These are phyloP conservation scores for Cystobasidiaceae sp. DNA, from an alignment of 1,284 basidiomycete species.

Conservation along the genomic window DNA sequence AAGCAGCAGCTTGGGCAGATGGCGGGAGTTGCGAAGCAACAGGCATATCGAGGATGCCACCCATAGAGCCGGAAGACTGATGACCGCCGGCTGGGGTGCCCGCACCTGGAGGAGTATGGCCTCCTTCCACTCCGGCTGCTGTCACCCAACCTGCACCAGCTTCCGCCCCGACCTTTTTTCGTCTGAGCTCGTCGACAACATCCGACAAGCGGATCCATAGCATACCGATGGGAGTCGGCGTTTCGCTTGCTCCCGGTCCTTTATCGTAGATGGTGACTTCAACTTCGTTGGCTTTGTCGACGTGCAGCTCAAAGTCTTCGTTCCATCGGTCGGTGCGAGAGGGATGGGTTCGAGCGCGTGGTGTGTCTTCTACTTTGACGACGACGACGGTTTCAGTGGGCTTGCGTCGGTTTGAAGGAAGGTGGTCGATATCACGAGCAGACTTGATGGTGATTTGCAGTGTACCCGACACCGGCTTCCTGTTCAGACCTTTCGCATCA, in stretches of 20 bases:
- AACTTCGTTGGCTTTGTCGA: slow-evolving; percentile 98
- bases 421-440: slow-evolving; percentile 92
- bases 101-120: slow-evolving; percentile 31
- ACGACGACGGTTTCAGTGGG: slow-evolving; percentile 82
- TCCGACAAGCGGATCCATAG: slow-evolving; percentile 95
- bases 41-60: slow-evolving; percentile 21
- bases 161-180: slow-evolving; percentile 84
- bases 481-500: slow-evolving; percentile 81
- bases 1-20: neutral
- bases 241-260: slow-evolving; percentile 56
- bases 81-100: slow-evolving; percentile 37
- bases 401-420: slow-evolving; percentile 62
- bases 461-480: slow-evolving; percentile 90
- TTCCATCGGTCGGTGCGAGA: slow-evolving; percentile 94
- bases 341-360: slow-evolving; percentile 84
- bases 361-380: slow-evolving; percentile 93
- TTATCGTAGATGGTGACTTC: slow-evolving; percentile 94
- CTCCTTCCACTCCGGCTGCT: slow-evolving; percentile 53
- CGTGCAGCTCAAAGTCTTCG: slow-evolving; percentile 91
- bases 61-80: slow-evolving; percentile 6
- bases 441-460: slow-evolving; percentile 81
- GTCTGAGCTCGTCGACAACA: slow-evolving; percentile 85
- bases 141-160: slow-evolving; percentile 80
- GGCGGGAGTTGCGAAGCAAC: slow-evolving; percentile 15
- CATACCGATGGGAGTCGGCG: slow-evolving; percentile 86